phyloP scores from a whole-genome alignment of 2,329 filamentous ascomycete genomes.

The Clonostachys rhizophaga region DNA sequence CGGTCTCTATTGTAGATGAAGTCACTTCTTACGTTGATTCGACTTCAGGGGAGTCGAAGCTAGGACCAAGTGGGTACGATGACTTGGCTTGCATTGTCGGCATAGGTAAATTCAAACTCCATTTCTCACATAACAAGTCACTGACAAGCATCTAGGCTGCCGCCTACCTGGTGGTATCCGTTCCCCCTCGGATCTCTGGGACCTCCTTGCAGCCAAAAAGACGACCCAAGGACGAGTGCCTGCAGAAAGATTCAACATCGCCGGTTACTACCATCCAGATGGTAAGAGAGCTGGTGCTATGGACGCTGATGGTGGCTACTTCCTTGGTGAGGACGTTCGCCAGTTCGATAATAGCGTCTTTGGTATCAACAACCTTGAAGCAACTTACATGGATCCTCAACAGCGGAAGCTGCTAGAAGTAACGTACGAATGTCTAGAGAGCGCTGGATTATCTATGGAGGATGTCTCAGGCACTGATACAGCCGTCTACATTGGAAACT shows the following conservation, averaged over 20 bases:
- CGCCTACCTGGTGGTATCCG: conserved; percentile 3
- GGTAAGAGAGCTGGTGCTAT: neutral
- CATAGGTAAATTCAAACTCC: neutral
- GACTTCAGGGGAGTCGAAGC: too few species aligned
- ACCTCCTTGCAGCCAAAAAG: conserved; percentile 6
- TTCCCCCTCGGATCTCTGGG: conserved; percentile 7
- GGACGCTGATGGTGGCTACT: neutral
- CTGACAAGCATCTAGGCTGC: neutral
- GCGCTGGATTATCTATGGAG: conserved; percentile 6
- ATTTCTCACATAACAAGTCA: neutral
- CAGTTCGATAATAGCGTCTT: conserved; percentile 7
- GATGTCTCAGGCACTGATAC: neutral
- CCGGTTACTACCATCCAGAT: conserved; percentile 1
- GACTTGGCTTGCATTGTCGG: conserved; percentile 1
- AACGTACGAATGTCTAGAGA: conserved; percentile 11
- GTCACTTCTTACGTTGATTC: too few species aligned
- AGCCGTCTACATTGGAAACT: conserved; percentile 1
- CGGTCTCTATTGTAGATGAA: too few species aligned
- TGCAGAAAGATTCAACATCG: conserved; percentile 1
- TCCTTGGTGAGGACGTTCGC: conserved; percentile 3
- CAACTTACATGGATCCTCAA: conserved; percentile 4
- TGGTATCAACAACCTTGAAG: conserved; percentile 3
- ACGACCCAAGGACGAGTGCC: conserved; percentile 2
- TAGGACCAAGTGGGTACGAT: too few species aligned
- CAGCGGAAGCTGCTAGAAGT: conserved; percentile 13